Percentiles rank a stretch among this genome's conserved stretches.
phyloP scores from a whole-genome alignment of 164 flowering plant genomes.

The Annona squamosa region DNA sequence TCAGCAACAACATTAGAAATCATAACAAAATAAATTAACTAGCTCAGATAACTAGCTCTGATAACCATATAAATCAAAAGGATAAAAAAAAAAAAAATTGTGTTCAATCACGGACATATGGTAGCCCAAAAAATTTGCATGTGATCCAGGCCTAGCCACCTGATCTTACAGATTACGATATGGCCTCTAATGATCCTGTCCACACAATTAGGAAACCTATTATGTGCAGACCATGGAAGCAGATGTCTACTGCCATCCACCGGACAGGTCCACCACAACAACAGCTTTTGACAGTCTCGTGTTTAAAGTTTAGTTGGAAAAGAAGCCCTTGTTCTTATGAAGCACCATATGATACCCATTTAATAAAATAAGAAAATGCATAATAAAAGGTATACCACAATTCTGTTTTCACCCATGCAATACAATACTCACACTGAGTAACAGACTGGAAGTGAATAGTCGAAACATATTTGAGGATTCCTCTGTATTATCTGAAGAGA shows the following conservation, averaged over 20 bases:
- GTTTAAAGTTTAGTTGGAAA: not conserved
- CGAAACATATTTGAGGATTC: conserved; percentile 77
- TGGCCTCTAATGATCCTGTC: not conserved
- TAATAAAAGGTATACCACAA: not conserved
- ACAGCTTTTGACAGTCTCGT: not conserved
- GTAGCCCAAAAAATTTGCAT: not conserved
- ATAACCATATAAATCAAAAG: not conserved
- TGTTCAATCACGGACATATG: not conserved
- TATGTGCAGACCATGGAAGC: not conserved
- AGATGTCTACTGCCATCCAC: not conserved
- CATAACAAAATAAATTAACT: too few relatives aligned
- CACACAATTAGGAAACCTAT: not conserved
- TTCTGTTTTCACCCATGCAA: not conserved
- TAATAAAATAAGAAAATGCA: conserved; percentile 1
- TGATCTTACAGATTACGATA: not conserved
- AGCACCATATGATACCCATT: not conserved
- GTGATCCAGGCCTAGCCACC: not conserved
- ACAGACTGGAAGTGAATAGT: conserved; percentile 70
- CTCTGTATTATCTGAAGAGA: conserved; percentile 54
- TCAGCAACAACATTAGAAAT: not conserved
- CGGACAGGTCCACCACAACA: not conserved
- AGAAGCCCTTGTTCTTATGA: not conserved
- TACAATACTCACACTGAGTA: conserved; percentile 70
- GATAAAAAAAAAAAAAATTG: too few relatives aligned
- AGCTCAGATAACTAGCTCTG: not conserved